A percentile compares a stretch with the other conserved stretches of the same genome.
Conservation (phyloP, 345 rosid species). For the Sonneratia alba region DNA sequence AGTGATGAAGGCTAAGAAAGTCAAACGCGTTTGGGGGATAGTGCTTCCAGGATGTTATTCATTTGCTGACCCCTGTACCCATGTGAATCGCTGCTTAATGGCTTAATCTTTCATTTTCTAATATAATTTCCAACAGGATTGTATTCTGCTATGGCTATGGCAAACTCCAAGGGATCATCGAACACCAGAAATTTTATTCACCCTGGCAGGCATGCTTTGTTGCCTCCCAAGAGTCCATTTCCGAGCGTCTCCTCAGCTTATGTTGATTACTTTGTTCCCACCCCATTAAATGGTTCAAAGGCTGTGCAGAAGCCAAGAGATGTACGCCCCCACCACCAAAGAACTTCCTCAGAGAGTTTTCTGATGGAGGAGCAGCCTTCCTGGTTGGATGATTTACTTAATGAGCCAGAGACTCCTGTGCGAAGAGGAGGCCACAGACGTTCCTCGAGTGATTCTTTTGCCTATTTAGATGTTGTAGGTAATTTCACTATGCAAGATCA, state of each 20-base stretch:
- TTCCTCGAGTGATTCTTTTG: constrained; percentile 94
- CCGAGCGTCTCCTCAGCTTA: constrained; percentile 57
- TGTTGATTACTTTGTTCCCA: constrained; percentile 48
- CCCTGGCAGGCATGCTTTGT: constrained; percentile 69
- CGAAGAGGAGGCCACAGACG: constrained; percentile 88
- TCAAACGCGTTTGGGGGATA: neutral
- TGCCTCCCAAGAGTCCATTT: constrained; percentile 93
- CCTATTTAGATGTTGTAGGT: constrained; percentile 51
- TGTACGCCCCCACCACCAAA: constrained; percentile 68
- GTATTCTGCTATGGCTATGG: constrained; percentile 38
- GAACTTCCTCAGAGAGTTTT: constrained; percentile 86
- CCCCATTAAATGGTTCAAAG: constrained; percentile 49
- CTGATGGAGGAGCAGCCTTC: constrained; percentile 89
- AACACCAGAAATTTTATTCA: constrained; percentile 53
- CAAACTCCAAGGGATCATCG: constrained; percentile 71
- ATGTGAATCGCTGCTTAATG: neutral
- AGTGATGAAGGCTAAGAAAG: neutral
- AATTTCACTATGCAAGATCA: constrained; percentile 48
- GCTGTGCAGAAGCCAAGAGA: constrained; percentile 56
- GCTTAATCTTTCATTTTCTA: neutral
- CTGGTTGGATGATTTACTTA: constrained; percentile 98
- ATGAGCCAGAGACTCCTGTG: constrained; percentile 92
- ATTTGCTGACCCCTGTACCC: neutral
- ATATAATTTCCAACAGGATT: constrained; percentile 20
- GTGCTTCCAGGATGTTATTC: neutral